Evolutionary conservation across 139 green algal species (phyloP), one percentile per base, ranked within the genome.

Genomic region (Volvox reticuliferus): DNA sequence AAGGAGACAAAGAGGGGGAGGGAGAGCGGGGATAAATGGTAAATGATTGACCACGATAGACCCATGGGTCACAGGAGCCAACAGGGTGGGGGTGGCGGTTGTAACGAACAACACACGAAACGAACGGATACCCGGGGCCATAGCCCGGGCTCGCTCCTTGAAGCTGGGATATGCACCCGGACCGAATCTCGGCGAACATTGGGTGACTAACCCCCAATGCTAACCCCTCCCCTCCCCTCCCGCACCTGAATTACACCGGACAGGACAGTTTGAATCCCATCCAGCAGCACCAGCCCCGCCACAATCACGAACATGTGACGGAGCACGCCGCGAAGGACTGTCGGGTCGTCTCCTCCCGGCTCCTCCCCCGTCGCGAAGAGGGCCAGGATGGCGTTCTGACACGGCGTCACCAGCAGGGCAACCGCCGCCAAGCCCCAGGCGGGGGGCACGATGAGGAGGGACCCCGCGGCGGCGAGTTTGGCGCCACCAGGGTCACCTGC

Each of bases 191-290:
- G n/a, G n/a, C n/a, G n/a, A n/a, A n/a, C n/a, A n/a, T n/a, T n/a
- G n/a, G n/a, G n/a, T n/a, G n/a, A n/a, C n/a, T n/a, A n/a, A n/a
- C n/a, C n/a, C n/a, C n/a, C n/a, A n/a, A n/a, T n/a, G n/a, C n/a
- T n/a, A n/a, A 30, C 33, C 76, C 30, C 76, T 61, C 76, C 19
- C 3, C 30, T 55, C 32, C 76, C 32, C 76, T 17, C 73, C 18
- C 73, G 26, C 50, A 92, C 90, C 85, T 90, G 79, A 14, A 94
- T 92, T 30, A 95, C 84, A n/a, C 94, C 94, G 0, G 79, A 79
- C 37, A 96, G 88, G 26, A 96, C 79, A 2, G 93, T 94, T 87
- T 95, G 94, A 32, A 89, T 18, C 0, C 93, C 94, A 50, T 95
- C 93, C n/a, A 95, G 82, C 50, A 94, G 86, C 89, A 93, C 91